Evolutionary conservation across 1,139 yeast genomes (phyloP), one percentile per base, ranked within the genome.

Genomic region (Taphrina wiesneri): DNA sequence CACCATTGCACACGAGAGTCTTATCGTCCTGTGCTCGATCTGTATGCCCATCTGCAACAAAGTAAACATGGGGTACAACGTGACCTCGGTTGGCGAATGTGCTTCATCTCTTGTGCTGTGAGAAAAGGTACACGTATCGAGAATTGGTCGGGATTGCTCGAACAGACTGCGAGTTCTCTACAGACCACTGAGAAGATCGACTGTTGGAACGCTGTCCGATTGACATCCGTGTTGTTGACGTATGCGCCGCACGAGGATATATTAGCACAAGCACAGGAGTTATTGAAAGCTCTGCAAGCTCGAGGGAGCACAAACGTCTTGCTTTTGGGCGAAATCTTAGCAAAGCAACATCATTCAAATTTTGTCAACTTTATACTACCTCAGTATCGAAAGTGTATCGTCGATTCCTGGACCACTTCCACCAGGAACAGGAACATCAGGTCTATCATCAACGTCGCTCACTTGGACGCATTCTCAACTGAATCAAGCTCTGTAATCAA

Each of bases 121-220:
- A 69, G 80, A 39, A 77, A 77, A 61, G 81, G 81, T 4, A 72
- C 76, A 11, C 73, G 81, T 25, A 79, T 79, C 17, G 62, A 70
- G 1, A 72, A 75, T 49, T 78, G 80, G 80, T 62, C 69, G 7
- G 65, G 72, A 0, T 43, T 65, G 43, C 52, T 75, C 15, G 74
- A 66, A 61, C 17, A 49, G 30, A 28, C 30, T 13, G 19, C 30
- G 21, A 15, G 7, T 13, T 54, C 59, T 5, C 49, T 54, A 9
- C 17, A 25, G 9, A 15, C 5, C 7, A 23, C 26, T n/a, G 51
- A 13, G 49, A 23, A 56, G 43, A 15, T 21, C 9, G 36, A 30
- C 21, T 52, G 28, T 17, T 64, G 62, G 59, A 62, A 64, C 21
- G 65, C 66, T 52, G 63, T 41, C 49, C 66, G 56, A n/a, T 62